Evolutionary conservation across 768 basidiomycete genomes (phyloP).

Genomic region (Cyclocybe cylindracea): DNA sequence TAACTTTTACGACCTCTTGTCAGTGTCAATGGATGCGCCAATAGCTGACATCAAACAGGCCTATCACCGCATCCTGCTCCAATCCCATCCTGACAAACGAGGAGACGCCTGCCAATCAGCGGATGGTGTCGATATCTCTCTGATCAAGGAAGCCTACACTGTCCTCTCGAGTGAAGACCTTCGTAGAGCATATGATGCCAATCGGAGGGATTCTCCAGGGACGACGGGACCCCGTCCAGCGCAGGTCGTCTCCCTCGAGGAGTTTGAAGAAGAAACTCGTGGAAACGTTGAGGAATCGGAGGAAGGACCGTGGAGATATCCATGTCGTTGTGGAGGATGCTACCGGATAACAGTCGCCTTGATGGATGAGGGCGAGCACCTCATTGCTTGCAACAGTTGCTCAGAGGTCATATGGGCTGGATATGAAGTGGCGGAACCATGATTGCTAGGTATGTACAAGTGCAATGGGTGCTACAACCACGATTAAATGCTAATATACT

Average conservation of each 20-base stretch:
- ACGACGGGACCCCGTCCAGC: constrained; percentile 61
- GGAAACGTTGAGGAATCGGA: constrained; percentile 18
- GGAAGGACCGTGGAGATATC: constrained; percentile 51
- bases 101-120: constrained; percentile 5
- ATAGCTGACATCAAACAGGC: constrained; percentile 61
- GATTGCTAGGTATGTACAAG: not conserved
- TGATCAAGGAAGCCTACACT: constrained; percentile 67
- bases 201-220: constrained; percentile 12
- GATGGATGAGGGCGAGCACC: constrained; percentile 72
- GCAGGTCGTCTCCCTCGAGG: constrained; percentile 76
- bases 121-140: constrained; percentile 45
- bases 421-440: constrained; percentile 54
- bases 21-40: constrained; percentile 49
- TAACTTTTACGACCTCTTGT: constrained; percentile 66
- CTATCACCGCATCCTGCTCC: constrained; percentile 68
- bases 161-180: constrained; percentile 53
- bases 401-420: constrained; percentile 89
- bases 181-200: constrained; percentile 53
- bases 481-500: not conserved
- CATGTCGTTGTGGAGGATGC: constrained; percentile 73
- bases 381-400: constrained; percentile 72
- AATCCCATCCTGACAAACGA: constrained; percentile 57
- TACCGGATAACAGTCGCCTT: constrained; percentile 59
- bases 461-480: not conserved
- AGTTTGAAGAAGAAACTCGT: constrained; percentile 46